phyloP scores from a whole-genome alignment of 768 basidiomycete species.

The Kwoniella mangroviensis region DNA sequence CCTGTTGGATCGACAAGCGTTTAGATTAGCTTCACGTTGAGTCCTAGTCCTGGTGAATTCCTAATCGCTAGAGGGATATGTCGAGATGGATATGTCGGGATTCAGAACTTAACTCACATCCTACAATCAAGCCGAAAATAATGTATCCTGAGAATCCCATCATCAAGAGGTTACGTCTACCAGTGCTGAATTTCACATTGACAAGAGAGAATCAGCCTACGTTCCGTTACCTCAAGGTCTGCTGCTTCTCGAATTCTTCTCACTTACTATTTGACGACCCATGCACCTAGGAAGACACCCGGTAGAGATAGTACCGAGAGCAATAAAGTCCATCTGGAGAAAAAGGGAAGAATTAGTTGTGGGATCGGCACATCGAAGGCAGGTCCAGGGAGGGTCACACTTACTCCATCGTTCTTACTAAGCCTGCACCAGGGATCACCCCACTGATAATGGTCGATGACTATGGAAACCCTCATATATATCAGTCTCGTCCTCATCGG shows the following conservation, averaged over 20 bases:
- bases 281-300: constrained; percentile 60
- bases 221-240: too few relatives aligned
- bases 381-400: neutral
- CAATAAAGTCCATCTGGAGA: constrained; percentile 32
- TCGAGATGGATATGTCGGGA: too few relatives aligned
- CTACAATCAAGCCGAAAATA: constrained; percentile 60
- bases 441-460: constrained; percentile 68
- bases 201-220: neutral
- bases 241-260: neutral
- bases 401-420: constrained; percentile 63
- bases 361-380: too few relatives aligned
- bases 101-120: too few relatives aligned
- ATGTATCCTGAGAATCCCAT: constrained; percentile 70
- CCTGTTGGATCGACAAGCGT: too few relatives aligned
- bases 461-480: neutral
- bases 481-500: neutral
- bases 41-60: too few relatives aligned
- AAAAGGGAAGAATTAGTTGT: neutral
- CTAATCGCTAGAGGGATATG: too few relatives aligned
- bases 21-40: too few relatives aligned
- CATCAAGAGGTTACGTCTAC: constrained; percentile 41
- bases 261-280: constrained; percentile 62
- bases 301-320: constrained; percentile 60
- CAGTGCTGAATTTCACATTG: constrained; percentile 18
- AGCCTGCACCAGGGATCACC: constrained; percentile 63